Percentiles rank a stretch among this genome's conserved stretches.
phyloP scores from a whole-genome alignment of 2,329 filamentous ascomycete species.

The Reticulascus tulasneorum region DNA sequence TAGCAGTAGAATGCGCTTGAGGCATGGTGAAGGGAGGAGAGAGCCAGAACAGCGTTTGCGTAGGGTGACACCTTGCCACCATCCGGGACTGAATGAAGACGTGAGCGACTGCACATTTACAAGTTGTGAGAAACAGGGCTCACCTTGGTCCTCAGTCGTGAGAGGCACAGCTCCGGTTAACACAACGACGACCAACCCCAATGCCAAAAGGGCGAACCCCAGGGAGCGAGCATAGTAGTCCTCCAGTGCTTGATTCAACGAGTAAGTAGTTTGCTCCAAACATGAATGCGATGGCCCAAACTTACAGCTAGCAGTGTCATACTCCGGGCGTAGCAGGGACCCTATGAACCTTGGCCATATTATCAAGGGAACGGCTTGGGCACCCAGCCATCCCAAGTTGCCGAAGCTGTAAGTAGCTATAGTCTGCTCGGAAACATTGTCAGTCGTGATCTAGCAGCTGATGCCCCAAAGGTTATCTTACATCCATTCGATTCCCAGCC shows the following conservation, averaged over 20 bases:
- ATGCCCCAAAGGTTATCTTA: slow-evolving; percentile 12
- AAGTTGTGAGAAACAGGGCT: slow-evolving; percentile 3
- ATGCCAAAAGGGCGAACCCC: slow-evolving; percentile 61
- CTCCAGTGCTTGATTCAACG: slow-evolving; percentile 53
- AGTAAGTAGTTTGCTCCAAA: too few relatives aligned
- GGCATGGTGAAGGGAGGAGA: slow-evolving; percentile 65
- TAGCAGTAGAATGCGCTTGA: slow-evolving; percentile 64
- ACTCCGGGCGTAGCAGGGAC: slow-evolving; percentile 35
- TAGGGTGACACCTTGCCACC: slow-evolving; percentile 54
- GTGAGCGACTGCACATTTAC: neutral
- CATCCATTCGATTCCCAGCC: too few relatives aligned
- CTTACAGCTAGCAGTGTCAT: slow-evolving; percentile 27
- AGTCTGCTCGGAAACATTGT: slow-evolving; percentile 29
- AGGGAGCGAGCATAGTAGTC: slow-evolving; percentile 70
- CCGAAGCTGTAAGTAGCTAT: slow-evolving; percentile 47
- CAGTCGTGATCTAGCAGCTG: neutral
- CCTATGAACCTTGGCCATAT: slow-evolving; percentile 44
- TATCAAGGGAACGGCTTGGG: slow-evolving; percentile 44
- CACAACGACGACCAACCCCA: slow-evolving; percentile 62
- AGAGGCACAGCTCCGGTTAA: slow-evolving; percentile 69
- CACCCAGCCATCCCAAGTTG: slow-evolving; percentile 46
- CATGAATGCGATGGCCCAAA: neutral
- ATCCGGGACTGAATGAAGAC: slow-evolving; percentile 19
- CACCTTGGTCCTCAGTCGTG: slow-evolving; percentile 38
- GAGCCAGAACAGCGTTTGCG: slow-evolving; percentile 60